Base-by-base conservation (phyloP, 257 asterid species). In the Datura wrightii region DNA sequence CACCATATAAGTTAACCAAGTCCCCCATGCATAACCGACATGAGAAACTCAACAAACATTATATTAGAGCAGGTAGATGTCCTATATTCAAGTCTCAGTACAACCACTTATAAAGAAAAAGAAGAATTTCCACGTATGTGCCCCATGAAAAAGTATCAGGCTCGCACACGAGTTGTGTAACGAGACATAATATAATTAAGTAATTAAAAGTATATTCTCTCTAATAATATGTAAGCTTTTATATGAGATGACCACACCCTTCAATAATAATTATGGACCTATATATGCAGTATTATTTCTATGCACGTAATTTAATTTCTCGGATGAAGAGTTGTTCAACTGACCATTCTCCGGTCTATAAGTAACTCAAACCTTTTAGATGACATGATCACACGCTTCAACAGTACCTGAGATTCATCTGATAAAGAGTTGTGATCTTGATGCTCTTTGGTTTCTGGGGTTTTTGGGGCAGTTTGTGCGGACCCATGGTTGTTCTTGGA, bases 331-430 rank as follows among this genome's bases (percentile, higher is more conserved):
- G 58, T 53, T 14, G 2, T 13, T 13, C n/a, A 14, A 13, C n/a
- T 13, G 58, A 53, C 42, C 18, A 31, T 13, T 16, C 72, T 65
- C 34, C 5, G 0, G 19, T 24, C 19, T 65, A 36, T 65, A 5
- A 53, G 58, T 11, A 13, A 36, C 72, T 65, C 2, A 34, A 65
- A 65, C 44, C 3, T 71, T 70, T 18, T 74, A 48, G 31, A 46
- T 5, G 6, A 74, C 0, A 44, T 11, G 58, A 11, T 46, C 10
- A 46, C 3, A 44, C 3, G 19, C 36, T 24, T 19, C n/a, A 65
- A 1, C 10, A 4, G 8, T 48, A 74, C 81, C 81, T 74, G 81
- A 48, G 98, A 94, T 62, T 94, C 98, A 46, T 59, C 72, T 67
- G 92, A 90, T 79, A 90, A 85, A 63, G 19, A 72, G 10, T 10